phyloP scores from a whole-genome alignment of 164 flowering plant genomes.

The Euptelea pleiosperma region DNA sequence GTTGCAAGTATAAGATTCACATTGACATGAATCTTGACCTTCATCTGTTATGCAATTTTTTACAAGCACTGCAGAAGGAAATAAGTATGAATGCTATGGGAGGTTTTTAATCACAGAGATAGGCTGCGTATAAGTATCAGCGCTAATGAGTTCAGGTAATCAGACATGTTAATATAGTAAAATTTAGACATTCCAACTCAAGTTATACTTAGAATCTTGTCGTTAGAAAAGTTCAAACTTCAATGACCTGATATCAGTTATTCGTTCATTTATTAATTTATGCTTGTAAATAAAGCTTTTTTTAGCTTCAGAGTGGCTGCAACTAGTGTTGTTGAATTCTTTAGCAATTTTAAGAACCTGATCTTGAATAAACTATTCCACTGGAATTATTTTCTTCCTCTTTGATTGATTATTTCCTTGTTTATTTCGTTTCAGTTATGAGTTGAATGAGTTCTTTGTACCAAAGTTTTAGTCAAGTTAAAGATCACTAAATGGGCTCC shows the following conservation, averaged over 20 bases:
- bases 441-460: too few relatives aligned
- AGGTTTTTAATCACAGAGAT: slow-evolving; percentile 3
- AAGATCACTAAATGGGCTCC: too few relatives aligned
- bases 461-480: too few relatives aligned
- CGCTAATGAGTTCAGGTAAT: slow-evolving; percentile 7
- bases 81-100: slow-evolving; percentile 16
- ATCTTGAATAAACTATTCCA: slow-evolving; percentile 8
- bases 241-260: slow-evolving; percentile 5
- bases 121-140: slow-evolving; percentile 12
- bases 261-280: slow-evolving; percentile 7
- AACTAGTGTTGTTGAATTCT: slow-evolving; percentile 2
- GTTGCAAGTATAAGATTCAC: slow-evolving; percentile 9
- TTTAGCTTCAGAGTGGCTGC: slow-evolving; percentile 13
- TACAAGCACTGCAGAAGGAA: slow-evolving; percentile 13
- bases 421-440: too few relatives aligned
- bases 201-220: too few relatives aligned
- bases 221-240: background rate
- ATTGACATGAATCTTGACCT: slow-evolving; percentile 12
- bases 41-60: slow-evolving; percentile 9
- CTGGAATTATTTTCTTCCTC: background rate
- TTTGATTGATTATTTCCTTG: background rate
- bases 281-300: slow-evolving; percentile 11
- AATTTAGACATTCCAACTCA: slow-evolving; percentile 19
- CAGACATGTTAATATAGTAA: slow-evolving; percentile 17
- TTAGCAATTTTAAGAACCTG: background rate